Conservation (phyloP, 176 grass and related monocot genomes). For the Melocanna baccifera region DNA sequence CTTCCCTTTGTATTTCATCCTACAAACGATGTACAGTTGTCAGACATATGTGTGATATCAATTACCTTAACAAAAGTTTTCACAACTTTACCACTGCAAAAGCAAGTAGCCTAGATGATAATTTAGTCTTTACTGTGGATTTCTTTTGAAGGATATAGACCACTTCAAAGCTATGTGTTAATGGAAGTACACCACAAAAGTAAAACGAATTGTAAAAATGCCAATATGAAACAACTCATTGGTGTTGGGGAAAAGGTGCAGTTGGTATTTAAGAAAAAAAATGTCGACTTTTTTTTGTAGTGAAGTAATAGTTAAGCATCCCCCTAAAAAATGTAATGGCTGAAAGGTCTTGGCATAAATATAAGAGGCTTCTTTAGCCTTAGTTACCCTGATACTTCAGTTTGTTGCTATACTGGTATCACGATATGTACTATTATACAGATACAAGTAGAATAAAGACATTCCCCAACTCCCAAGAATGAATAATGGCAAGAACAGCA, state of each 20-base stretch:
- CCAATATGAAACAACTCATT: background rate
- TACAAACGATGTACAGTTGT: conserved; percentile 30
- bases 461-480: background rate
- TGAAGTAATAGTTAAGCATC: background rate
- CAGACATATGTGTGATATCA: background rate
- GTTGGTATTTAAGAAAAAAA: conserved; percentile 6
- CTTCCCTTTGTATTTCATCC: conserved; percentile 93
- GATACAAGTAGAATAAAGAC: background rate
- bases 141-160: background rate
- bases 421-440: background rate
- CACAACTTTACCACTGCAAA: background rate
- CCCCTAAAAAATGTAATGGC: background rate
- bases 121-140: background rate
- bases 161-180: background rate
- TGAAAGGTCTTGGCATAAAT: background rate
- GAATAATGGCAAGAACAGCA: background rate
- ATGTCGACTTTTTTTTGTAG: background rate
- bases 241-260: background rate
- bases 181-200: background rate
- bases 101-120: background rate
- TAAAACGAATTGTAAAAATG: background rate
- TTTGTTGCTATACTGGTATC: background rate
- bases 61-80: background rate
- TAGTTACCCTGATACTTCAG: background rate
- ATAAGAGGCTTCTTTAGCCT: background rate